Evolutionary conservation across 139 green algal genomes (phyloP).

Genomic region (Zygnema circumcarinatum): DNA sequence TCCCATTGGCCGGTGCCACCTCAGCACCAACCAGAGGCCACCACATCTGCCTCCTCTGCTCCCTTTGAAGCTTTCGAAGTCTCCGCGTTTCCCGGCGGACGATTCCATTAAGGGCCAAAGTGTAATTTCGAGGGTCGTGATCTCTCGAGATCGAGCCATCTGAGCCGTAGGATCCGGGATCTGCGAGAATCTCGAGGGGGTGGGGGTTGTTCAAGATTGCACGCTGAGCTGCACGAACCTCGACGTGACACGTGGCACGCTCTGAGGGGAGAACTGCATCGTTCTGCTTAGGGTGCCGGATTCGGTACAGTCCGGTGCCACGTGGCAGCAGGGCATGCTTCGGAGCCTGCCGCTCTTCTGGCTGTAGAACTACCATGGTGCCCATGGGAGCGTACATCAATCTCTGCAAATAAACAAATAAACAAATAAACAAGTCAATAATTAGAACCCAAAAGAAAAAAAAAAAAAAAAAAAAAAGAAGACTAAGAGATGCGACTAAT

Average conservation of each 20-base stretch:
- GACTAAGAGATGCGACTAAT: constrained; percentile 37
- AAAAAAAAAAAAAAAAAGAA: constrained; percentile 52
- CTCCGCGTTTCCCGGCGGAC: constrained; percentile 15
- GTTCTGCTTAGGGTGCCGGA: constrained; percentile 59
- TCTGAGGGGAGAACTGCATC: not conserved
- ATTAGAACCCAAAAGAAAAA: constrained; percentile 47
- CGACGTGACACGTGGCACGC: not conserved
- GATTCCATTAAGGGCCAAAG: constrained; percentile 18
- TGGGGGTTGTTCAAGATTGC: constrained; percentile 89
- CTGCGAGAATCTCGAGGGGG: constrained; percentile 88
- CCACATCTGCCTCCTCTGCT: constrained; percentile 48
- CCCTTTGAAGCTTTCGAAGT: not conserved
- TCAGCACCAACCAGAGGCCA: constrained; percentile 44
- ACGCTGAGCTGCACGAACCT: constrained; percentile 53
- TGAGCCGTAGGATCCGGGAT: constrained; percentile 83
- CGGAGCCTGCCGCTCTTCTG: constrained; percentile 64
- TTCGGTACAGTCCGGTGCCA: constrained; percentile 73
- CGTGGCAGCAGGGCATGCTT: constrained; percentile 83
- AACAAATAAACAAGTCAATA: constrained; percentile 43
- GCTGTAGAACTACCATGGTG: constrained; percentile 87
- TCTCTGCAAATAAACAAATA: constrained; percentile 52
- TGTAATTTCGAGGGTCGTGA: constrained; percentile 97
- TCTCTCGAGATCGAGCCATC: constrained; percentile 87
- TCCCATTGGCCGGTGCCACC: not conserved
- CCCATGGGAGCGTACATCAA: constrained; percentile 92